phyloP scores from a whole-genome alignment of 2,329 filamentous ascomycete species.

The Ceratocystis ficicola region DNA sequence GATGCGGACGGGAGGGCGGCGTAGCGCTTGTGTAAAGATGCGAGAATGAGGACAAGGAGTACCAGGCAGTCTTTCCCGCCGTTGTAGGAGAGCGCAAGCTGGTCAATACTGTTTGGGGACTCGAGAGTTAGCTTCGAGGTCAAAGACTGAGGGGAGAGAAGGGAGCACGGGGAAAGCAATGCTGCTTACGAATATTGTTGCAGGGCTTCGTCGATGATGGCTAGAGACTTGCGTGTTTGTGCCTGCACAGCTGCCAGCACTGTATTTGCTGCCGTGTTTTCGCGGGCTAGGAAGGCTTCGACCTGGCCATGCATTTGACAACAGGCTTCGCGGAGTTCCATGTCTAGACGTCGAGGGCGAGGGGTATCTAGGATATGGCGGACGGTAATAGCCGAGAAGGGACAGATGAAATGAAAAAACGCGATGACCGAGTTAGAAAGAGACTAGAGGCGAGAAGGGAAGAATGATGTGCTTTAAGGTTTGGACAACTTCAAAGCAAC shows the following conservation, averaged over 20 bases:
- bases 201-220: conserved; percentile 63
- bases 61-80: conserved; percentile 80
- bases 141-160: neutral
- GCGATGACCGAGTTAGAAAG: neutral
- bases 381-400: too few species aligned
- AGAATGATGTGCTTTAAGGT: neutral
- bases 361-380: neutral
- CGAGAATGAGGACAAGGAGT: conserved; percentile 74
- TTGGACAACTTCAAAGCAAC: neutral
- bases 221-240: conserved; percentile 61
- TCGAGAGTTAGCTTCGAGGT: conserved; percentile 1
- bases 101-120: conserved; percentile 19
- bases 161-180: conserved; percentile 13
- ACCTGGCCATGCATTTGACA: conserved; percentile 47
- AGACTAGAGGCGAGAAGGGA: neutral
- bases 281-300: conserved; percentile 51
- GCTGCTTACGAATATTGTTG: conserved; percentile 55
- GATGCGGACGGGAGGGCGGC: conserved; percentile 27
- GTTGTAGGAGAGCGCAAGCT: conserved; percentile 57
- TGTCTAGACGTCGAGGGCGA: conserved; percentile 14
- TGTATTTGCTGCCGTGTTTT: conserved; percentile 38
- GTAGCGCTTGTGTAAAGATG: conserved; percentile 38
- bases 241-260: conserved; percentile 52
- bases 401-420: neutral
- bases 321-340: conserved; percentile 34